Evolutionary conservation across 2,329 filamentous ascomycete genomes (phyloP).

Genomic region (Verruconis gallopava): DNA sequence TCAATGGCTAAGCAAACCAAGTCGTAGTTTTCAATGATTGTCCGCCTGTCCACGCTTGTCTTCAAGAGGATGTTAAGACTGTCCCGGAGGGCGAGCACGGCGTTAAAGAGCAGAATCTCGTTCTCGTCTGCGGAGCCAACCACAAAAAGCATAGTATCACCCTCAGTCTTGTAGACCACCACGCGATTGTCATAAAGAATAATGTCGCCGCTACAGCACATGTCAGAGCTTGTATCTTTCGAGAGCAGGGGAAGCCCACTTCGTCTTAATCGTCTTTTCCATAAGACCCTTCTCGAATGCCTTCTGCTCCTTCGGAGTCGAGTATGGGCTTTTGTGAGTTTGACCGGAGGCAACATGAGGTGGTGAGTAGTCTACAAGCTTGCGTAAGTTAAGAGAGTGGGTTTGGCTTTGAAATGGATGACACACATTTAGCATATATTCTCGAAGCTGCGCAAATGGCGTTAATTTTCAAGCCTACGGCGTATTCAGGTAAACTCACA

Average conservation of each 20-base stretch:
- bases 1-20: conserved; percentile 84
- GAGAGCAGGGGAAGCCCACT: too few species aligned
- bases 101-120: conserved; percentile 86
- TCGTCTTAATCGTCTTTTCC: conserved; percentile 29
- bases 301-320: conserved; percentile 85
- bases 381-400: neutral
- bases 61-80: conserved; percentile 82
- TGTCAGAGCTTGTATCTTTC: too few species aligned
- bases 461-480: too few species aligned
- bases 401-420: neutral
- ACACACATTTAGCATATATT: neutral
- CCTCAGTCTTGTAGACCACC: conserved; percentile 95
- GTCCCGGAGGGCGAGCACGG: conserved; percentile 81
- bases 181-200: conserved; percentile 96
- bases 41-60: conserved; percentile 93
- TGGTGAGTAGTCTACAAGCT: conserved; percentile 60
- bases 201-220: conserved; percentile 66
- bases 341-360: conserved; percentile 50
- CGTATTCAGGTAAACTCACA: conserved; percentile 82
- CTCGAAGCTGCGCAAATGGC: neutral
- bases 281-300: conserved; percentile 91
- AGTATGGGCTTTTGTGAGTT: conserved; percentile 60
- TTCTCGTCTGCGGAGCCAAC: conserved; percentile 90
- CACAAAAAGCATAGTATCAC: conserved; percentile 90
- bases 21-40: conserved; percentile 96